phyloP scores from a whole-genome alignment of 2,329 filamentous ascomycete species.

The Stachybotrys echinatus region DNA sequence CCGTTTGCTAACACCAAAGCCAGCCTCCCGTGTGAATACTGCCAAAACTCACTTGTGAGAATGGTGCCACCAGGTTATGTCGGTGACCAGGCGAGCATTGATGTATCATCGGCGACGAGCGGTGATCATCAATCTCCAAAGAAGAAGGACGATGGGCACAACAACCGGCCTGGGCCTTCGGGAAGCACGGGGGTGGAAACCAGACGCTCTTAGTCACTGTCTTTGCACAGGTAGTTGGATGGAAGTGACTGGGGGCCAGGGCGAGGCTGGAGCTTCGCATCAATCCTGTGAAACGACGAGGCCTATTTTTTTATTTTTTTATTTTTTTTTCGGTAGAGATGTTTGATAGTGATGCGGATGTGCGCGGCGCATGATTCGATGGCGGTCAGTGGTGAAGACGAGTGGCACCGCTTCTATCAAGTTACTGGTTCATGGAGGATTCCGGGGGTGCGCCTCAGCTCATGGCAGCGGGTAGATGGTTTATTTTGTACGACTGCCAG shows the following conservation, averaged over 20 bases:
- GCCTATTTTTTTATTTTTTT: no score
- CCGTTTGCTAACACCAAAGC: neutral
- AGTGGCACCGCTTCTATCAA: no score
- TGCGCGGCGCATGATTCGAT: no score
- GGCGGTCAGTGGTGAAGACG: no score
- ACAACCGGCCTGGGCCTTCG: neutral
- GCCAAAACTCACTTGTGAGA: slow-evolving; percentile 8
- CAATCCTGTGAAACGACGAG: no score
- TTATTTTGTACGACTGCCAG: neutral
- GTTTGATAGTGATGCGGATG: no score
- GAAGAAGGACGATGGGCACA: neutral
- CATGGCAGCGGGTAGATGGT: neutral
- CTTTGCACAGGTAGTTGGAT: no score
- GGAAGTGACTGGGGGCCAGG: no score
- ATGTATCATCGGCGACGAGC: neutral
- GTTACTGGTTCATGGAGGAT: no score
- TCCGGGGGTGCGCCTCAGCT: no score
- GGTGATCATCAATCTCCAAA: neutral
- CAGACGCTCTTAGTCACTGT: neutral
- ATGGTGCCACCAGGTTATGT: slow-evolving; percentile 8
- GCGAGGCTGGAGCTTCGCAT: no score
- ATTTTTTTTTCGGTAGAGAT: no score
- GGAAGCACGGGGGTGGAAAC: neutral
- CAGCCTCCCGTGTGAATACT: slow-evolving; percentile 8
- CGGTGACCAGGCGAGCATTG: neutral